These are phyloP conservation scores for Herpetomonas samuelpessoai DNA, from an alignment of 208 protist genomes.

Conservation along the genomic window DNA sequence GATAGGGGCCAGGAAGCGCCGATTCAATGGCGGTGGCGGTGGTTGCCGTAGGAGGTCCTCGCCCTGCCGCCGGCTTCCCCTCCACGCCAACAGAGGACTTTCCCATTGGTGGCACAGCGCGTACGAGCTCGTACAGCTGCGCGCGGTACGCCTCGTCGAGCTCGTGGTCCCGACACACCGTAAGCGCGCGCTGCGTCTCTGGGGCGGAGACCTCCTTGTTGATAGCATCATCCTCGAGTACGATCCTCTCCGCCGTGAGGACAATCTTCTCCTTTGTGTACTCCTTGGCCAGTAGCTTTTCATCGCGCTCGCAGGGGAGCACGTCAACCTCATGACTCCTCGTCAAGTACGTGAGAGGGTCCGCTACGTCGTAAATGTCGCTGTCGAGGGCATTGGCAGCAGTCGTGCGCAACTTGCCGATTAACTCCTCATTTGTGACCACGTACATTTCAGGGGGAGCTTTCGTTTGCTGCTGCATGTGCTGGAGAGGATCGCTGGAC, in stretches of 20 bases:
- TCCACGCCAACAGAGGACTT: too few relatives aligned
- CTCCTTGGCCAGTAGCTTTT: neutral
- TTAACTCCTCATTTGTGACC: too few relatives aligned
- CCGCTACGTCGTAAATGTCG: neutral
- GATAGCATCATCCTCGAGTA: neutral
- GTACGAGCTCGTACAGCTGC: neutral
- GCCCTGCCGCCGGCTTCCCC: too few relatives aligned
- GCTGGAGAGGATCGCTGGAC: neutral
- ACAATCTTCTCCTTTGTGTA: neutral
- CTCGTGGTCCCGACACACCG: neutral
- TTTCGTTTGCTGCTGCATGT: neutral
- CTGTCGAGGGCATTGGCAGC: neutral
- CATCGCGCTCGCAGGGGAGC: neutral
- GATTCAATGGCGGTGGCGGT: constrained; percentile 17
- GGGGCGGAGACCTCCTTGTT: neutral
- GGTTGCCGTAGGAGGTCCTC: too few relatives aligned
- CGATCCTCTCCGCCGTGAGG: neutral
- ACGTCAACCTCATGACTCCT: neutral
- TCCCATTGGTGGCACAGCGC: neutral
- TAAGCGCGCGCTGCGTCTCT: neutral
- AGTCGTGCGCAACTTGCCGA: neutral
- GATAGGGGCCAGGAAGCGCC: constrained; percentile 24
- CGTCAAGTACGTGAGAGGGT: neutral
- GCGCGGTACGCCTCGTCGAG: neutral
- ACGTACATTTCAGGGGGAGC: too few relatives aligned